Evolutionary conservation across 208 protist genomes (phyloP), one percentile per base, ranked within the genome.

Genomic region (Trypanosoma boissoni): DNA sequence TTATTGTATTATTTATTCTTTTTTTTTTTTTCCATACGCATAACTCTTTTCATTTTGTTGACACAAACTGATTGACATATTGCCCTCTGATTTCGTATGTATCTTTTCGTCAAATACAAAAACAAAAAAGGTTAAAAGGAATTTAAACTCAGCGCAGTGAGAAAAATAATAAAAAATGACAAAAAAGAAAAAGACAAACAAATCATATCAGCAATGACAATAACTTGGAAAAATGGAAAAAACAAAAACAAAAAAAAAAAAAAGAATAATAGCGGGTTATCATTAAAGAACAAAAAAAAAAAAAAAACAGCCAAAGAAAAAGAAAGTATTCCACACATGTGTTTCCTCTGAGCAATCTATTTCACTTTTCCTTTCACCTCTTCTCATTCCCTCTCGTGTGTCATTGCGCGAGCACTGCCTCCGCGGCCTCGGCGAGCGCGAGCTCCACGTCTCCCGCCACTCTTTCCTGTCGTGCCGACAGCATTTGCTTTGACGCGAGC

Each of bases 401-500:
- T n/a, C 24, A 50, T 37, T 65, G 20, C 8, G 23, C 44, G 18
- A 58, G 42, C 23, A 88, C 41, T 3, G 54, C 21, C 14, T 71
- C 62, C 1, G 71, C 67, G 10, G 44, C 54, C 49, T 75, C 54
- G 20, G 72, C 49, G 12, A 89, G 65, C 10, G 54, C 64, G 54
- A 88, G 53, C 45, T 72, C 65, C 45, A 92, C 70, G 26, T 80
- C 78, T 0, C 56, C 70, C 16, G 34, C 37, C n/a, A n/a, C 21
- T 1, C 23, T 27, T 12, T 27, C 27, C 62, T 92, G 80, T 2
- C 70, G 46, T 9, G 73, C 83, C 4, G 31, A 39, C 0, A 95
- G 52, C 28, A 80, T 48, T 72, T 90, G 68, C 46, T 86, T 77
- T 12, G 88, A 92, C 5, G 86, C 88, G 0, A 95, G 59, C 9